A percentile compares a stretch with the other conserved stretches of the same genome.
Evolutionary conservation across 257 asterid species (phyloP).

Genomic region (Nicotiana otophora): DNA sequence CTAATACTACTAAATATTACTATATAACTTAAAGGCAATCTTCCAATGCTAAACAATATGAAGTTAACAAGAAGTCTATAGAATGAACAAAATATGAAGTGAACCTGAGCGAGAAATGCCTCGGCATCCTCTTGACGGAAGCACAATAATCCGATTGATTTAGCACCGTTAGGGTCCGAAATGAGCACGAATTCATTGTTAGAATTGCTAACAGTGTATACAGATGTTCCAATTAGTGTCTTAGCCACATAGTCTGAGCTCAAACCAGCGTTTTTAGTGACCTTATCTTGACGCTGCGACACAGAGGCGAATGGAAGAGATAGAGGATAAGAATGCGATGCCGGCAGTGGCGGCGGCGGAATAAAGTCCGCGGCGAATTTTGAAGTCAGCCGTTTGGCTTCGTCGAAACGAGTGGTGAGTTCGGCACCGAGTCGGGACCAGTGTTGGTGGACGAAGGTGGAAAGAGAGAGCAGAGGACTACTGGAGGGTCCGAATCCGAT

Average conservation of each 20-base stretch:
- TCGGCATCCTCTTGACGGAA: slow-evolving; percentile 93
- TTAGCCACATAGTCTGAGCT: slow-evolving; percentile 67
- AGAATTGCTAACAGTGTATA: slow-evolving; percentile 84
- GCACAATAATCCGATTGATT: slow-evolving; percentile 91
- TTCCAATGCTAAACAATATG: neutral
- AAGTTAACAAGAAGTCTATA: neutral
- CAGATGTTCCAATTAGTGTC: slow-evolving; percentile 73
- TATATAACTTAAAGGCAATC: neutral
- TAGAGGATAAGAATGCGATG: slow-evolving; percentile 10
- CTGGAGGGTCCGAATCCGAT: slow-evolving; percentile 35
- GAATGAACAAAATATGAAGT: neutral
- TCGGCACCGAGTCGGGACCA: slow-evolving; percentile 44
- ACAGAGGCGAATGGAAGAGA: slow-evolving; percentile 70
- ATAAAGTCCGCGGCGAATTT: slow-evolving; percentile 35
- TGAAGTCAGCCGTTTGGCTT: slow-evolving; percentile 49
- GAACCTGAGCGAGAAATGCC: slow-evolving; percentile 89
- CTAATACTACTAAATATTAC: neutral
- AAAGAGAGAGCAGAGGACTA: slow-evolving; percentile 52
- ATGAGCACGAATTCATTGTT: slow-evolving; percentile 85
- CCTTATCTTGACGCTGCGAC: slow-evolving; percentile 43
- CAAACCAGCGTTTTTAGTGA: slow-evolving; percentile 24
- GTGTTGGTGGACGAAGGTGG: slow-evolving; percentile 58
- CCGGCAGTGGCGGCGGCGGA: slow-evolving; percentile 20
- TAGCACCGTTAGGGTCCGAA: slow-evolving; percentile 63
- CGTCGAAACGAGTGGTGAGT: slow-evolving; percentile 54